Conservation (phyloP, 495 filamentous ascomycete genomes). For the Penicillium ucsense region DNA sequence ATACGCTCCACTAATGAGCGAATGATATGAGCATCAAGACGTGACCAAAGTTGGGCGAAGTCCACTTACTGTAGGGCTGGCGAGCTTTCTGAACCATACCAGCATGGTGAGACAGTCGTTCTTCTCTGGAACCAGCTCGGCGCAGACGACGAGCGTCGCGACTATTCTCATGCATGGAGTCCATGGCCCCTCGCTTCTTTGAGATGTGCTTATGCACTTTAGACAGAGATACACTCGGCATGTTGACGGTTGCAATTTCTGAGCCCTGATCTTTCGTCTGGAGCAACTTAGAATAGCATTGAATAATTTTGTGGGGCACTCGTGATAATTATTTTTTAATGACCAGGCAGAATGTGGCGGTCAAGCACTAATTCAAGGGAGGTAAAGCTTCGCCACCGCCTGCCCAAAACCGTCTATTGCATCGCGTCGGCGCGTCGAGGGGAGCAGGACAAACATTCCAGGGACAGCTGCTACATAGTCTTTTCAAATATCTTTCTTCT, state of each 20-base stretch:
- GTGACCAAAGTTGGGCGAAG: neutral
- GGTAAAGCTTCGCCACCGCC: slow-evolving; percentile 13
- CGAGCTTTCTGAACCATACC: slow-evolving; percentile 54
- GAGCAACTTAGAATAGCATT: neutral
- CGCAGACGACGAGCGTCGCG: slow-evolving; percentile 68
- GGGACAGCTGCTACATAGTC: neutral
- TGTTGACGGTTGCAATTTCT: slow-evolving; percentile 20
- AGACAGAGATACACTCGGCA: slow-evolving; percentile 59
- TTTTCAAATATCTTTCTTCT: too few relatives aligned
- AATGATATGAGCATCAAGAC: slow-evolving; percentile 3
- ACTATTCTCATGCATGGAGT: slow-evolving; percentile 72
- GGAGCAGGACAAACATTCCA: slow-evolving; percentile 23
- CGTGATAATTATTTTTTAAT: slow-evolving; percentile 16
- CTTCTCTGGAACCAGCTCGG: slow-evolving; percentile 61
- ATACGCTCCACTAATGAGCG: slow-evolving; percentile 53
- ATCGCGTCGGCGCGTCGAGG: slow-evolving; percentile 23
- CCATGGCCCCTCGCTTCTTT: slow-evolving; percentile 59
- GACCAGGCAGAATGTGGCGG: slow-evolving; percentile 16
- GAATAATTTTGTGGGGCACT: neutral
- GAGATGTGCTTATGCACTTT: slow-evolving; percentile 79
- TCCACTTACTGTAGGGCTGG: slow-evolving; percentile 52
- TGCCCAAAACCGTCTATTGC: slow-evolving; percentile 8
- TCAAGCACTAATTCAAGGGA: slow-evolving; percentile 4
- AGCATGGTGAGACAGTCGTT: slow-evolving; percentile 60
- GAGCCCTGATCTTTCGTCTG: neutral